Evolutionary conservation across 192 early-diverging fungal species (phyloP).

Genomic region (Phlyctochytrium arcticum): DNA sequence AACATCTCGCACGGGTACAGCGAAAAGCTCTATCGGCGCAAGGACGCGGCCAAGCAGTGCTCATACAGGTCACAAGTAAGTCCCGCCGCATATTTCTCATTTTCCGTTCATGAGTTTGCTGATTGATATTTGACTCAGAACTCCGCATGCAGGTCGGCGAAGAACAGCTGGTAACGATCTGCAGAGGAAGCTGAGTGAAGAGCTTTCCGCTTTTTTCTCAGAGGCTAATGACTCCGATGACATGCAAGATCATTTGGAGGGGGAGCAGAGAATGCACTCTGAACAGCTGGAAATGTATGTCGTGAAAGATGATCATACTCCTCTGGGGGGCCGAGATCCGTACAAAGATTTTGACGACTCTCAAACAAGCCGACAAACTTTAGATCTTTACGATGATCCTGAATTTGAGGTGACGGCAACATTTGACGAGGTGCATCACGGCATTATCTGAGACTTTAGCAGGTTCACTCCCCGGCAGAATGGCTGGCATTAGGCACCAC

Average conservation of each 20-base stretch:
- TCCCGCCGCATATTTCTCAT: not conserved
- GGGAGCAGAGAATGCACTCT: too few species aligned
- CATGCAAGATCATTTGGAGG: too few species aligned
- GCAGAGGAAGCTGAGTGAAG: not conserved
- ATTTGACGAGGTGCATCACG: not conserved
- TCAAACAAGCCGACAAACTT: not conserved
- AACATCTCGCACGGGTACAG: not conserved
- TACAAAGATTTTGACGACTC: not conserved
- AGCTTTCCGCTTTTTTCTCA: not conserved
- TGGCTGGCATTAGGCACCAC: conserved; percentile 13
- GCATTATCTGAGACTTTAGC: too few species aligned
- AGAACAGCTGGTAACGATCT: not conserved
- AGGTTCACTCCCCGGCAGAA: conserved; percentile 14
- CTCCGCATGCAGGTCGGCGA: not conserved
- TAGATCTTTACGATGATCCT: conserved; percentile 27
- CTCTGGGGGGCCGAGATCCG: not conserved
- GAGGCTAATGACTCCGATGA: not conserved
- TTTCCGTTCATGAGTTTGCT: too few species aligned
- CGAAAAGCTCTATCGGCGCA: not conserved
- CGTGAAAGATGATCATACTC: not conserved
- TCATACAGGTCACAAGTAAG: not conserved
- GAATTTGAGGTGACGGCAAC: conserved; percentile 17
- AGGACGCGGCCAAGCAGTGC: not conserved
- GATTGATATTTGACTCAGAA: not conserved
- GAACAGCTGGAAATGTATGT: too few species aligned